A percentile compares a stretch with the other conserved stretches of the same genome.
Evolutionary conservation across 192 early-diverging fungal species (phyloP).

Genomic region (Paraglomus brasilianum): DNA sequence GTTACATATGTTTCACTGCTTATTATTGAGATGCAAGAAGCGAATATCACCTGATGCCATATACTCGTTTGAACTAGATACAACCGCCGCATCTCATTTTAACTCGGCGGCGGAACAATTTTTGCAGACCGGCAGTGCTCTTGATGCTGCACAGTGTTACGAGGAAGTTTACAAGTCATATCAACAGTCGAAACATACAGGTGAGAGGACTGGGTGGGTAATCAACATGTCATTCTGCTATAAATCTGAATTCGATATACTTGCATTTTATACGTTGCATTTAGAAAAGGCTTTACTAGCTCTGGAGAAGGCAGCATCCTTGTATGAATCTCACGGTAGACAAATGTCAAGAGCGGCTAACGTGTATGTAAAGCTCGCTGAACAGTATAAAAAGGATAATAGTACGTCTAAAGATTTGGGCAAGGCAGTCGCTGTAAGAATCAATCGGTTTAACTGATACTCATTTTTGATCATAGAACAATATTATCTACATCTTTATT

Average conservation of each 20-base stretch:
- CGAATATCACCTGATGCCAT: neutral
- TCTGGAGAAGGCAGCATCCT: conserved; percentile 24
- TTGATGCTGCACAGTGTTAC: conserved; percentile 43
- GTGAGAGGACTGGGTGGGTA: no score
- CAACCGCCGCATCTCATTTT: conserved; percentile 35
- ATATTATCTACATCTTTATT: conserved; percentile 28
- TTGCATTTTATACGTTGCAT: neutral
- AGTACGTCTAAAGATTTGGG: conserved; percentile 15
- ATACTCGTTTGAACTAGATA: conserved; percentile 17
- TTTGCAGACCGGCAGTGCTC: conserved; percentile 34
- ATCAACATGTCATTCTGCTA: neutral
- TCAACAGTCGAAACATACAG: conserved; percentile 38
- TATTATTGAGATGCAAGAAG: neutral
- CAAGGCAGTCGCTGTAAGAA: conserved; percentile 35
- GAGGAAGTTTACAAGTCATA: conserved; percentile 44
- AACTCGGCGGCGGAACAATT: conserved; percentile 38
- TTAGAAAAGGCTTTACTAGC: conserved; percentile 17
- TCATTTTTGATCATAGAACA: conserved; percentile 26
- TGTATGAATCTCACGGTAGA: conserved; percentile 15
- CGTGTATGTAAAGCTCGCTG: conserved; percentile 9
- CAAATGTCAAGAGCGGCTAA: conserved; percentile 24
- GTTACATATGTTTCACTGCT: neutral
- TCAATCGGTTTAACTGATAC: conserved; percentile 33
- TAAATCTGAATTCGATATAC: neutral
- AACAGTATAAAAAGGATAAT: conserved; percentile 4